Percentiles rank a stretch among this genome's conserved stretches.
phyloP scores from a whole-genome alignment of 2,329 filamentous ascomycete species.

The Penicillium fuscoglaucum region DNA sequence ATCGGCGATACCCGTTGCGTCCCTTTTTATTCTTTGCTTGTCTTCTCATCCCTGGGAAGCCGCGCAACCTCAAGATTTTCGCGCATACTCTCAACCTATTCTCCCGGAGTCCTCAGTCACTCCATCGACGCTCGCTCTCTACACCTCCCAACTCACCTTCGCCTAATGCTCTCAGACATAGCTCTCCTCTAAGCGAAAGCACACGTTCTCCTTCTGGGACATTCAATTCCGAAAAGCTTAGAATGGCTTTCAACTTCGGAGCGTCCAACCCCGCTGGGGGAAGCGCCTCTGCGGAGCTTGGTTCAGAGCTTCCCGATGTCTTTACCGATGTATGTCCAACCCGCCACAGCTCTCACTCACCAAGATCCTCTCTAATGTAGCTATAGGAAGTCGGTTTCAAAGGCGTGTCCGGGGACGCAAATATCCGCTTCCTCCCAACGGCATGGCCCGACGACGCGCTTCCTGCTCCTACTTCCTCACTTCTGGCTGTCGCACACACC shows the following conservation, averaged over 20 bases:
- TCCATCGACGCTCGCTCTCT: slow-evolving; percentile 48
- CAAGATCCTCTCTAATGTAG: slow-evolving; percentile 12
- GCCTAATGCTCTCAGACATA: slow-evolving; percentile 42
- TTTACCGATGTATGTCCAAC: slow-evolving; percentile 68
- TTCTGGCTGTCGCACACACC: slow-evolving; percentile 78
- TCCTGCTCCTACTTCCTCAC: slow-evolving; percentile 74
- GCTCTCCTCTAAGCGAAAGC: slow-evolving; percentile 37
- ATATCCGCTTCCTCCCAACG: slow-evolving; percentile 73
- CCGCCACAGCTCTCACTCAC: neutral
- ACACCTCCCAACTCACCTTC: slow-evolving; percentile 35
- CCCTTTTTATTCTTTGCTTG: slow-evolving; percentile 11
- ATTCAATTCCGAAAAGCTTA: slow-evolving; percentile 34
- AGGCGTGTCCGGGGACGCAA: slow-evolving; percentile 75
- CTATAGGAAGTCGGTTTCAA: slow-evolving; percentile 75
- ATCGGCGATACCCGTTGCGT: slow-evolving; percentile 11
- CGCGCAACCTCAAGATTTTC: slow-evolving; percentile 43
- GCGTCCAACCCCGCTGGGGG: slow-evolving; percentile 47
- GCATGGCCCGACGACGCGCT: slow-evolving; percentile 70
- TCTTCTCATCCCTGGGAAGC: slow-evolving; percentile 30
- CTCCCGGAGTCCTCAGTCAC: slow-evolving; percentile 44
- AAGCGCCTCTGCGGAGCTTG: slow-evolving; percentile 49
- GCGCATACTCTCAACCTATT: slow-evolving; percentile 45
- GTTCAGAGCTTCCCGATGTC: slow-evolving; percentile 72
- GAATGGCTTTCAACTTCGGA: slow-evolving; percentile 66
- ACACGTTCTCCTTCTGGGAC: slow-evolving; percentile 42